Conservation (phyloP, 768 basidiomycete species). For the Myochromella boudieri region DNA sequence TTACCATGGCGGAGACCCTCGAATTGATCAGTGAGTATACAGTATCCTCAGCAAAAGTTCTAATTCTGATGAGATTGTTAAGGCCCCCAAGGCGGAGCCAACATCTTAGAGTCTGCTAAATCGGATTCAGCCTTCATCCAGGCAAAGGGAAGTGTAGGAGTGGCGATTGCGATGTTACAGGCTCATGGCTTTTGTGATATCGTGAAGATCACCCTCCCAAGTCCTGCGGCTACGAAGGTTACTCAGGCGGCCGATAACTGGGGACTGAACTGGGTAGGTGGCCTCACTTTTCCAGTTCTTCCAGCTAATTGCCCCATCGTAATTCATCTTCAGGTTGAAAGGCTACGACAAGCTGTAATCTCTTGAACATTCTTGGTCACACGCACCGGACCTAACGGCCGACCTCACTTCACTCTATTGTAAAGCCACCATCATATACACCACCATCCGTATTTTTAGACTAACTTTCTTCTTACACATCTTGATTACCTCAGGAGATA, state of each 20-base stretch:
- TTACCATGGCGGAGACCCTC: slow-evolving; percentile 21
- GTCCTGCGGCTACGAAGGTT: slow-evolving; percentile 15
- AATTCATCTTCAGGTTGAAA: slow-evolving; percentile 13
- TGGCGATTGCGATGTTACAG: slow-evolving; percentile 20
- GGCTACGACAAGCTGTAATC: slow-evolving; percentile 17
- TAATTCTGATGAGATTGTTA: too few relatives aligned
- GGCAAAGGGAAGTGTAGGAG: slow-evolving; percentile 23
- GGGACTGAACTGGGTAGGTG: slow-evolving; percentile 22
- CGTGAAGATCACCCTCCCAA: slow-evolving; percentile 24
- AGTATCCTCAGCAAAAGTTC: too few relatives aligned
- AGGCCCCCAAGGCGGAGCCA: slow-evolving; percentile 16
- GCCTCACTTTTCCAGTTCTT: background rate
- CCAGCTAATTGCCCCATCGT: background rate
- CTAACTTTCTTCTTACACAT: background rate
- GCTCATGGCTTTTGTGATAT: slow-evolving; percentile 21
- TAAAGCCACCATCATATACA: too few relatives aligned
- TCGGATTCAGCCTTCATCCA: slow-evolving; percentile 20
- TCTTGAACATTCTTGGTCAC: slow-evolving; percentile 6
- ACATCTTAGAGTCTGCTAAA: slow-evolving; percentile 22
- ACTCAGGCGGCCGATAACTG: slow-evolving; percentile 20
- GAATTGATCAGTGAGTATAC: slow-evolving; percentile 22
- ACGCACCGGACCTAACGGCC: background rate
- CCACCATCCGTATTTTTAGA: background rate
- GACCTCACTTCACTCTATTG: too few relatives aligned
- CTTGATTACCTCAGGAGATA: slow-evolving; percentile 38